Base-by-base conservation (phyloP, 1,284 basidiomycete species). In the Rhizoctonia solani region DNA sequence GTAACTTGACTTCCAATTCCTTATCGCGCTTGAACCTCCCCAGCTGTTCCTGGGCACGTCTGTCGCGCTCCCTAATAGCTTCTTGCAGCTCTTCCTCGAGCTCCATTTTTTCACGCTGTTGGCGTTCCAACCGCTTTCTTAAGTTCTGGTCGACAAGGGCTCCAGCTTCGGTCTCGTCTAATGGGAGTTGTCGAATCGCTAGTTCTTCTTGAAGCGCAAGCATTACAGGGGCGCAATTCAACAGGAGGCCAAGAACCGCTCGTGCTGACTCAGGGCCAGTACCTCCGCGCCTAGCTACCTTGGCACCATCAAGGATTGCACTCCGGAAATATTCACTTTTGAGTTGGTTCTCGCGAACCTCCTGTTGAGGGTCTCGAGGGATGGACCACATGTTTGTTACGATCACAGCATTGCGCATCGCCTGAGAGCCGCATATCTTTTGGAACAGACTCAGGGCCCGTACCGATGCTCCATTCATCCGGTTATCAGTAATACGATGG, bases 351-450 rank as follows among this genome's bases (percentile, higher is more conserved):
- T 72, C 71, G 23, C 73, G 68, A 11, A 32, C 29, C n/a, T 47
- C 68, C 13, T 69, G 71, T 30, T 61, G 46, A 5, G 19, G 54
- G 16, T 41, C 44, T 19, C 41, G 52, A 2, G 52, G 29, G 21
- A 11, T 25, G 9, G 65, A 68, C 74, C 74, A 75, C 73, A 74
- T 74, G 41, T 65, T 74, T 13, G 74, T 75, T 27, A 72, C 71
- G 49, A 75, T 69, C 11, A 72, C 34, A 37, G 72, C 72, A 50
- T 74, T 75, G n/a, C 44, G 39, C 68, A 70, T 66, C 9, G 53
- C 61, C 9, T 16, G 14, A 19, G 25, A 19, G 11, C 69, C 69
- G 68, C 69, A 70, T 25, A 70, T 44, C 34, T 59, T 66, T 14
- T 27, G 25, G 63, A 70, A 70, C 47, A 69, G 19, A 3, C 63